These are phyloP conservation scores for Amanita pseudoporphyria DNA, from an alignment of 768 basidiomycete species.

Conservation along the genomic window DNA sequence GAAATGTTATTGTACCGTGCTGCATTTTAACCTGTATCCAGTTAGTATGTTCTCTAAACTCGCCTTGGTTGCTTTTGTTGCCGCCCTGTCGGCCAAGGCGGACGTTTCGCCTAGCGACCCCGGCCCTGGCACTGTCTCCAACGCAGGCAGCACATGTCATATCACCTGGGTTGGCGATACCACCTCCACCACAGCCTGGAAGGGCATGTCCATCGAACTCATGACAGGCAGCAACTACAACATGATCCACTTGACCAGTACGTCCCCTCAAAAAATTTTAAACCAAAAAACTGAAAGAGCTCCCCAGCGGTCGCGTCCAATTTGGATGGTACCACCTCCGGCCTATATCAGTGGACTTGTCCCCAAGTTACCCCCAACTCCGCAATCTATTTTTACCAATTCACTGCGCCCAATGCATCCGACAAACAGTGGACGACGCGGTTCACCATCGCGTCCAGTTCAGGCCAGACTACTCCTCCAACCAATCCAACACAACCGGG, in stretches of 20 bases:
- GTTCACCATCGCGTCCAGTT: constrained; percentile 56
- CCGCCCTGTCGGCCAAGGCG: constrained; percentile 33
- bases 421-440: constrained; percentile 61
- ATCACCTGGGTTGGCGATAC: constrained; percentile 53
- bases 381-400: constrained; percentile 77
- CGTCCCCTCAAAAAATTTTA: no score
- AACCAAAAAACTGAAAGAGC: no score
- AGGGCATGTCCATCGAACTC: constrained; percentile 62
- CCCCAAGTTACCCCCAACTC: constrained; percentile 56
- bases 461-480: constrained; percentile 37
- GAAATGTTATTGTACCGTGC: neutral
- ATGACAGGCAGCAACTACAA: constrained; percentile 69
- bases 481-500: constrained; percentile 43
- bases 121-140: constrained; percentile 45
- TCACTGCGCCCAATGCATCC: constrained; percentile 34
- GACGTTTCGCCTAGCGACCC: constrained; percentile 53
- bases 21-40: neutral
- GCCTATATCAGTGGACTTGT: constrained; percentile 50
- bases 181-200: constrained; percentile 48
- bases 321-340: constrained; percentile 50
- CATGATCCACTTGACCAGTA: constrained; percentile 63
- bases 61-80: constrained; percentile 28
- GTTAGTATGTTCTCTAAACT: constrained; percentile 29
- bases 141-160: constrained; percentile 44
- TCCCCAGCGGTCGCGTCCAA: constrained; percentile 49